phyloP scores from a whole-genome alignment of 441 rosid species.

The Erodium moschatum region DNA sequence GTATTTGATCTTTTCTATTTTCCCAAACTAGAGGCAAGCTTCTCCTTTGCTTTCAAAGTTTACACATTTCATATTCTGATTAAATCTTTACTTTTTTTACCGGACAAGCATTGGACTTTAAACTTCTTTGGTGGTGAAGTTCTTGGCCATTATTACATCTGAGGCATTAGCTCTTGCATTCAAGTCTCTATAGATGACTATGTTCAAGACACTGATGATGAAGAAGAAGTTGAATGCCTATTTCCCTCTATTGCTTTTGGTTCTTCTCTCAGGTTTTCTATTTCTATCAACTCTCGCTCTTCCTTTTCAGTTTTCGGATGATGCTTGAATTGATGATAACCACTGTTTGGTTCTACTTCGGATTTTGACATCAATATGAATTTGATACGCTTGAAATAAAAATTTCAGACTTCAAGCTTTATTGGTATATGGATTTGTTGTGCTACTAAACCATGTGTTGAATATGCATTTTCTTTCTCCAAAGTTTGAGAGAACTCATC shows the following conservation, averaged over 20 bases:
- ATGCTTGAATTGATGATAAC: neutral
- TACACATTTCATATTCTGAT: neutral
- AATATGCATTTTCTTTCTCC: no score
- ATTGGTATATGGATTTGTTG: no score
- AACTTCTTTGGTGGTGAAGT: neutral
- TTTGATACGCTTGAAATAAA: no score
- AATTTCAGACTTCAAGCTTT: no score
- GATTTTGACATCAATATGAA: neutral
- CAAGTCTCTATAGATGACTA: neutral
- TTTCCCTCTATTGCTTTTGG: neutral
- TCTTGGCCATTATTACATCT: no score
- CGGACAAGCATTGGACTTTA: neutral
- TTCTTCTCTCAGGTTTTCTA: slow-evolving; percentile 1
- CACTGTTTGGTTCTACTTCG: neutral
- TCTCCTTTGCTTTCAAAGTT: neutral
- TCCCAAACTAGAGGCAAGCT: no score
- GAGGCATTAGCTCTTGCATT: neutral
- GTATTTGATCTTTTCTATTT: neutral
- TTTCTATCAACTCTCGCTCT: neutral
- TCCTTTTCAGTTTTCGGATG: neutral
- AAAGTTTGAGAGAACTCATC: no score
- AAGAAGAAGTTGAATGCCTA: neutral
- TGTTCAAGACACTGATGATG: neutral
- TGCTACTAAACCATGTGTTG: no score
- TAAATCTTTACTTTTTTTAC: neutral